These are phyloP conservation scores for Boletus huronensis DNA, from an alignment of 768 basidiomycete genomes.

Conservation along the genomic window DNA sequence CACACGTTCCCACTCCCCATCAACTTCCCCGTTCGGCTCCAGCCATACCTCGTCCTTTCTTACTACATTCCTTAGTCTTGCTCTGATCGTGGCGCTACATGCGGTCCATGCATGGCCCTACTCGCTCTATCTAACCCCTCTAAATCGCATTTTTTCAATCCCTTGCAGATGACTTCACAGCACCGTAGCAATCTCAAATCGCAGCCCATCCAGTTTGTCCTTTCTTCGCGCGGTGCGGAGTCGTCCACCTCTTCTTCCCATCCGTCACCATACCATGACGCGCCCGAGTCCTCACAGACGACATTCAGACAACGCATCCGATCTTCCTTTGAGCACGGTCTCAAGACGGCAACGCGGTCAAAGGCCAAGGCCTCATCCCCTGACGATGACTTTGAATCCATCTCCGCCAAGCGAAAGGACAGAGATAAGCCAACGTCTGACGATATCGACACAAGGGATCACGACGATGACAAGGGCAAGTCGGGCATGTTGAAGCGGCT, in stretches of 20 bases:
- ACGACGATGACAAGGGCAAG: slow-evolving; percentile 41
- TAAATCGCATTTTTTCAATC: slow-evolving; percentile 37
- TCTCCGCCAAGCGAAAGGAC: slow-evolving; percentile 45
- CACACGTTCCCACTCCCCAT: slow-evolving; percentile 18
- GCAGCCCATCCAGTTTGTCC: slow-evolving; percentile 33
- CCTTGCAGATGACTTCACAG: slow-evolving; percentile 46
- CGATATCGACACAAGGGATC: slow-evolving; percentile 23
- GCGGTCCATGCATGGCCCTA: slow-evolving; percentile 43
- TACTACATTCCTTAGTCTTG: slow-evolving; percentile 12
- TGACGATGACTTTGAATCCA: slow-evolving; percentile 43
- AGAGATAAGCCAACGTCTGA: slow-evolving; percentile 34
- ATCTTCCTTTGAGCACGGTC: slow-evolving; percentile 62
- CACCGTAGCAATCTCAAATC: slow-evolving; percentile 36
- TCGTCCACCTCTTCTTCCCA: slow-evolving; percentile 31
- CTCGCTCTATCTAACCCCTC: slow-evolving; percentile 40
- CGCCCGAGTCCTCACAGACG: slow-evolving; percentile 43
- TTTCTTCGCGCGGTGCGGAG: slow-evolving; percentile 43
- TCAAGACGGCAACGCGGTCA: slow-evolving; percentile 61
- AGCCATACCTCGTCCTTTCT: slow-evolving; percentile 12
- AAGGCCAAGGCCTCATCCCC: slow-evolving; percentile 38
- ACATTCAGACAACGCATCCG: slow-evolving; percentile 59
- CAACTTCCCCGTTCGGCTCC: slow-evolving; percentile 7
- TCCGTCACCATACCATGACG: slow-evolving; percentile 24
- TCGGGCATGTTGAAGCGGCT: slow-evolving; percentile 45
- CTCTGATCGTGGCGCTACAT: slow-evolving; percentile 28